Evolutionary conservation across 495 filamentous ascomycete genomes (phyloP).

Genomic region (Saxophila tyrrhenica): DNA sequence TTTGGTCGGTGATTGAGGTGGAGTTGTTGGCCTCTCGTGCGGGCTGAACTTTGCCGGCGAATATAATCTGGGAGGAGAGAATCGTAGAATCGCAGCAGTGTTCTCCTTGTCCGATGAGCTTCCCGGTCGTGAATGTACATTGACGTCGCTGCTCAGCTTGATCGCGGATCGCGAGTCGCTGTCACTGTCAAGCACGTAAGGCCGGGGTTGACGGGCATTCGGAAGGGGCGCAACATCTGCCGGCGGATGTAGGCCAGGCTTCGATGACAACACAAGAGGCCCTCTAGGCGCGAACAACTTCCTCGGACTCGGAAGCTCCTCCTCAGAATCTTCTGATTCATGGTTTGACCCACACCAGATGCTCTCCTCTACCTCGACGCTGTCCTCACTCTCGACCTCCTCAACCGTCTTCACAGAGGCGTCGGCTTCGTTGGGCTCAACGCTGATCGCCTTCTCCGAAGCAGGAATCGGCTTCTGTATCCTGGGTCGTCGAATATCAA

Average conservation of each 20-base stretch:
- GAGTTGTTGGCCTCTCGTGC: slow-evolving; percentile 13
- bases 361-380: slow-evolving; percentile 20
- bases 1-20: slow-evolving; percentile 40
- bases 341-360: slow-evolving; percentile 20
- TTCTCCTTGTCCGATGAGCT: slow-evolving; percentile 23
- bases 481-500: neutral
- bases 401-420: neutral
- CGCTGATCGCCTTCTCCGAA: neutral
- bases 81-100: slow-evolving; percentile 6
- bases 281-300: slow-evolving; percentile 3
- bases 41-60: slow-evolving; percentile 20
- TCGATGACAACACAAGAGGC: neutral
- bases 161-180: neutral
- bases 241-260: neutral
- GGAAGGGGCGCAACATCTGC: neutral
- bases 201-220: neutral
- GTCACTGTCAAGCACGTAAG: neutral
- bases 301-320: slow-evolving; percentile 14
- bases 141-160: neutral
- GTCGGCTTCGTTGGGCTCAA: too few relatives aligned
- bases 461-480: too few relatives aligned
- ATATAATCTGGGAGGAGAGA: slow-evolving; percentile 24
- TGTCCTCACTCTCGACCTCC: neutral
- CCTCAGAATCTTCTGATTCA: slow-evolving; percentile 11
- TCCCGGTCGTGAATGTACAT: slow-evolving; percentile 11